Evolutionary conservation across 805 yeast species (phyloP).

Genomic region (Candida montana): DNA sequence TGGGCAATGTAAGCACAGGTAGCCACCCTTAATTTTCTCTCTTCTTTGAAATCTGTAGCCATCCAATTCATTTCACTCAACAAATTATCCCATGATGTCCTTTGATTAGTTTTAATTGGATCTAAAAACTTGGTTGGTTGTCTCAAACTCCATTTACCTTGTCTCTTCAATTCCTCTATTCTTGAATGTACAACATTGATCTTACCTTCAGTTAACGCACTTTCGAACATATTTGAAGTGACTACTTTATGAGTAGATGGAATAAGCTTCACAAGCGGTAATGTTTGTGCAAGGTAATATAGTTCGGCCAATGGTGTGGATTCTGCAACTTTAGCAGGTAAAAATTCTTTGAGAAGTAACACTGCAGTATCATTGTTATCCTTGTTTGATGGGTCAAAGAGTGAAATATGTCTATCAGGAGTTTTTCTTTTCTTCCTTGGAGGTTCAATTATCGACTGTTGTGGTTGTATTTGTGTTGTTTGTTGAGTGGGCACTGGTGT

Average conservation of each 20-base stretch:
- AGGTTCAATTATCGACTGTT: background rate
- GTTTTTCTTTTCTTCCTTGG: conserved; percentile 12
- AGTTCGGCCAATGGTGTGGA: conserved; percentile 76
- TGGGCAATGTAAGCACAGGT: conserved; percentile 66
- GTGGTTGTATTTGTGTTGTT: background rate
- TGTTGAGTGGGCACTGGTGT: background rate
- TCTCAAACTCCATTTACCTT: conserved; percentile 84
- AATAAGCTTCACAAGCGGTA: conserved; percentile 75
- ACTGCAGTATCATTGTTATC: conserved; percentile 41
- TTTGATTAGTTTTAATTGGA: conserved; percentile 40
- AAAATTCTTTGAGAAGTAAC: conserved; percentile 42
- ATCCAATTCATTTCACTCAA: conserved; percentile 81
- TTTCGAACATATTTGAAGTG: conserved; percentile 79
- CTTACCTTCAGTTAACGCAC: conserved; percentile 84
- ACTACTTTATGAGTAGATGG: conserved; percentile 84
- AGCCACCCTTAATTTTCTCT: conserved; percentile 61
- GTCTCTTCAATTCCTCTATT: conserved; percentile 85
- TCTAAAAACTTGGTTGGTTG: conserved; percentile 73
- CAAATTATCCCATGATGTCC: conserved; percentile 65
- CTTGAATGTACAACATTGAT: conserved; percentile 84
- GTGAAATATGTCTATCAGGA: conserved; percentile 14
- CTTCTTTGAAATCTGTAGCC: conserved; percentile 71
- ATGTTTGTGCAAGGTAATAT: conserved; percentile 80
- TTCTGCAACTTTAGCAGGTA: conserved; percentile 51
- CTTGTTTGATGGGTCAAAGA: conserved; percentile 30